Conservation (phyloP, 208 protist genomes). For the Crithidia mellificae region DNA sequence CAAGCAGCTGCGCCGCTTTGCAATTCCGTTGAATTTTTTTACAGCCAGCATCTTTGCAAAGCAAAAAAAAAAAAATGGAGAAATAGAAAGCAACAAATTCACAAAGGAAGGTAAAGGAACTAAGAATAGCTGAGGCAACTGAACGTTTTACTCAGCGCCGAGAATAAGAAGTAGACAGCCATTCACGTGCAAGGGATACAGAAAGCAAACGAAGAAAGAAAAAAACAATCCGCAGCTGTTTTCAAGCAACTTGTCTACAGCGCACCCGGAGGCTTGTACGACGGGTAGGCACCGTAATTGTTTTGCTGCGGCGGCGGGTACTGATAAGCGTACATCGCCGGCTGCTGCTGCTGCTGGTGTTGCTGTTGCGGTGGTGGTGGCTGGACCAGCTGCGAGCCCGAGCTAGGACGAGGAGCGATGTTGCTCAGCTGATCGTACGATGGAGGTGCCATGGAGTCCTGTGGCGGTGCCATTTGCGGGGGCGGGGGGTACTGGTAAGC, state of each 20-base stretch:
- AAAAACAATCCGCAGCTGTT: not conserved
- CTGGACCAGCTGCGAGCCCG: constrained; percentile 8
- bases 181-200: too few species aligned
- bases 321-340: constrained; percentile 17
- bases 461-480: constrained; percentile 7
- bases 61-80: too few species aligned
- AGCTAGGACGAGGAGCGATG: not conserved
- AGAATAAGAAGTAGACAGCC: too few species aligned
- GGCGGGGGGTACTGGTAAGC: constrained; percentile 15
- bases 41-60: too few species aligned
- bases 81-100: too few species aligned
- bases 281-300: constrained; percentile 13
- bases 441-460: constrained; percentile 14
- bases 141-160: too few species aligned
- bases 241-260: constrained; percentile 3
- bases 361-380: not conserved
- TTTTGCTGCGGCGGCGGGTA: constrained; percentile 26
- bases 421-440: constrained; percentile 32
- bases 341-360: not conserved
- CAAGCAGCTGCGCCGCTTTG: too few species aligned
- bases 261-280: constrained; percentile 31
- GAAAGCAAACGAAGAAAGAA: not conserved
- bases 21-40: too few species aligned
- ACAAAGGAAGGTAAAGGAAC: too few species aligned
- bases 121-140: too few species aligned